Evolutionary conservation across 169 alveolate species (phyloP).

Genomic region (Cystoisospora suis): DNA sequence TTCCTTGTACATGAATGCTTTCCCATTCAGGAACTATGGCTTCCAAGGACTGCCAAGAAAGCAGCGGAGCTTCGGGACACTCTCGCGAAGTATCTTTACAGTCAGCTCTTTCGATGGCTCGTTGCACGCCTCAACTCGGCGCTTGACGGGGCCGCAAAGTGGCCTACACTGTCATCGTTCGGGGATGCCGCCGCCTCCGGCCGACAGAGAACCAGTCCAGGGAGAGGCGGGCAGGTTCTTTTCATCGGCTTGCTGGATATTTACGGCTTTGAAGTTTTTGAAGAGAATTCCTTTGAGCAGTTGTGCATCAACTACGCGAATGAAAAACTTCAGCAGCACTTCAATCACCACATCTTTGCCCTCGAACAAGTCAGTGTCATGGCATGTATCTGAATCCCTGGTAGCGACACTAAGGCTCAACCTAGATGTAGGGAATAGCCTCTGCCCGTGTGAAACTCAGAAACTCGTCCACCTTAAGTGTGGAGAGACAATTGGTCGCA

Average conservation of each 20-base stretch:
- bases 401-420: no score
- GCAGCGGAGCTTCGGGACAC: slow-evolving; percentile 50
- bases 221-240: neutral
- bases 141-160: neutral
- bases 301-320: slow-evolving; percentile 89
- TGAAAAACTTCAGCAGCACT: slow-evolving; percentile 85
- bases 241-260: slow-evolving; percentile 52
- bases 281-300: slow-evolving; percentile 85
- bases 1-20: no score
- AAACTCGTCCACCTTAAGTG: no score
- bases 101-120: slow-evolving; percentile 92
- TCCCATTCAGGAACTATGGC: neutral
- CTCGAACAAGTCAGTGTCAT: neutral
- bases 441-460: no score
- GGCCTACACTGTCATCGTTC: neutral
- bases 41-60: neutral
- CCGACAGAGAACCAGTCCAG: neutral
- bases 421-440: no score
- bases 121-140: slow-evolving; percentile 77
- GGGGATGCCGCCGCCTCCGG: neutral
- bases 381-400: no score
- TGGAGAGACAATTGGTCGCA: no score
- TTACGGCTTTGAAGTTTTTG: slow-evolving; percentile 48
- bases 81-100: slow-evolving; percentile 93
- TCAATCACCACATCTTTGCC: slow-evolving; percentile 77